Evolutionary conservation across 2,329 filamentous ascomycete genomes (phyloP), one percentile per base, ranked within the genome.

Genomic region (Tolypocladium guangdongense): DNA sequence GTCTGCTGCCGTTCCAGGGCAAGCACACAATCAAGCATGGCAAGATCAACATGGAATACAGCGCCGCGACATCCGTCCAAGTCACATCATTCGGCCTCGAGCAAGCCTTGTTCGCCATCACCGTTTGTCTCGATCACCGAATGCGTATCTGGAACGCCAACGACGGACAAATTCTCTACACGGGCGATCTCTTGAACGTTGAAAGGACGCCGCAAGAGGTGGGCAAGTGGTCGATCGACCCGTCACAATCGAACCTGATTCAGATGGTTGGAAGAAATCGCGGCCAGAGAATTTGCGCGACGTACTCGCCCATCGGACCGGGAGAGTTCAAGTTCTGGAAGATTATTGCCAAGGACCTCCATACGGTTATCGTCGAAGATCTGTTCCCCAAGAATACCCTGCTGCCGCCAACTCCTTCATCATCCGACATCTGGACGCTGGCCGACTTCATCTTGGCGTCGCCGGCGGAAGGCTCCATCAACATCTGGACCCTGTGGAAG

Each of bases 281-380:
- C 30, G 80, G 80, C 18, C 74, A 74, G 52, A 73, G 78, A 39
- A 66, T 82, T 16, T 80, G 92, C 52, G 83, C 89, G 38, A 92
- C 90, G 10, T 96, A 90, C 68, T 96, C 91, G 12, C 92, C 93
- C 0, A 83, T 93, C 58, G 87, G 90, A 33, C 81, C 84, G 41
- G 88, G 93, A 37, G 86, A 92, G 65, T 97, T 99, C 77, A 97
- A 96, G 68, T 91, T 99, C 65, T 99, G 91, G 89, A 78, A 74
- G 58, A 70, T 83, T n/a, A 81, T 81, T 52, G 80, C 87, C 20
- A 81, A 84, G 59, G 81, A 84, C 52, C 79, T 79, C 60, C 77
- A 86, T 61, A 75, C 73, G 2, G 67, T 90, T 22, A 76, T 83
- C 10, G 75, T 95, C 16, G 79, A 83, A 57, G 89, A 95, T 60